Evolutionary conservation across 495 filamentous ascomycete genomes (phyloP), one percentile per base, ranked within the genome.

Genomic region (Xylaria telfairii): DNA sequence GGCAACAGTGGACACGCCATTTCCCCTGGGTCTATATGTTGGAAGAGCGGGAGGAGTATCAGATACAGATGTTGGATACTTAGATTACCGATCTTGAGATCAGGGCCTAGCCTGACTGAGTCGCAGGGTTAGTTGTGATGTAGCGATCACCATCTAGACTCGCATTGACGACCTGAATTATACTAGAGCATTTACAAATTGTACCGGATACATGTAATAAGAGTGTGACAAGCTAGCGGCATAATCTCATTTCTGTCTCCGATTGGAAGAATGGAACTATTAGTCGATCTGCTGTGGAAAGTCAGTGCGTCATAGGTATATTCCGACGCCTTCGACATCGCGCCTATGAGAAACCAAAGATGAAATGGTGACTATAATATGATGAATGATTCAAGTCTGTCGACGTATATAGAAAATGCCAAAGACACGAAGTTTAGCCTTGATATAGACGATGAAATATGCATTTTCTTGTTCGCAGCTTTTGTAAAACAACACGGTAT

Each of bases 221-320:
- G 53, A n/a, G 28, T 30, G 28, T n/a, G 53, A 57, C 17, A 57
- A 57, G 53, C 13, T 57, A 34, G 53, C 30, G 7, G 28, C 53
- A 3, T 3, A 19, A 19, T 57, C 2, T 19, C 1, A 1, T 26
- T n/a, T 12, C 3, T 15, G 19, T 28, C 24, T 19, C 17, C 13
- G 21, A 30, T 12, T 30, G 4, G 41, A 32, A 19, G 60, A 28
- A 64, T 0, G 9, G 26, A 42, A 17, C 19, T 41, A 13, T 12
- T 34, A 42, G 19, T 54, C 64, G 64, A 66, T 54, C 64, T 21
- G 19, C 6, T 6, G 15, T 34, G 5, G 17, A 39, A 54, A 66
- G 64, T 66, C 64, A 66, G 32, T 39, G 64, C 64, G 64, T 66
- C 64, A 66, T 66, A 66, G 47, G 64, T 39, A 42, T 66, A 15